Evolutionary conservation across 2,329 filamentous ascomycete species (phyloP).

Genomic region (Pseudocercospora musae): DNA sequence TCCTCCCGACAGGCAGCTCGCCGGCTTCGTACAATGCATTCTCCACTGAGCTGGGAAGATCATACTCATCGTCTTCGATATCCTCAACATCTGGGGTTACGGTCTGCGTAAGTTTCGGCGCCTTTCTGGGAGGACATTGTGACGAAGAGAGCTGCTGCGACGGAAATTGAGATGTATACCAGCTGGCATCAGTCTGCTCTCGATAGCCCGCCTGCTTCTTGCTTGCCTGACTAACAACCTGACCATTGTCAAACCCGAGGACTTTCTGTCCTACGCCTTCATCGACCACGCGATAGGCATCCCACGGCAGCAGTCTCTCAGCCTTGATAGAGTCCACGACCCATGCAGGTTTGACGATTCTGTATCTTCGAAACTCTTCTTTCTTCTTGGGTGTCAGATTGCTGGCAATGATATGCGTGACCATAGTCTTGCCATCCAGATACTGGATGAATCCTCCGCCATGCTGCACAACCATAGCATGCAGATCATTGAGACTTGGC

Average conservation of each 20-base stretch:
- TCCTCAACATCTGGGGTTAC: constrained; percentile 35
- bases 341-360: constrained; percentile 94
- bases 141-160: constrained; percentile 8
- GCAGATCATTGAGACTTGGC: constrained; percentile 83
- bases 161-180: constrained; percentile 70
- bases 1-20: background rate
- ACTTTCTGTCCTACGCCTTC: constrained; percentile 81
- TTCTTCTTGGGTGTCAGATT: constrained; percentile 88
- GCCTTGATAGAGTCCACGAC: constrained; percentile 83
- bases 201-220: constrained; percentile 64
- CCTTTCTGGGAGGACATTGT: constrained; percentile 2
- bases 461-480: constrained; percentile 82
- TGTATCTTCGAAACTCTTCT: constrained; percentile 80
- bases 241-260: constrained; percentile 61
- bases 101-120: constrained; percentile 27
- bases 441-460: constrained; percentile 96
- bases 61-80: constrained; percentile 30
- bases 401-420: constrained; percentile 89
- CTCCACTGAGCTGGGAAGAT: constrained; percentile 34
- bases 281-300: constrained; percentile 76
- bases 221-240: constrained; percentile 64
- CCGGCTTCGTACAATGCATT: constrained; percentile 26
- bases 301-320: constrained; percentile 80
- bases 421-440: constrained; percentile 87
- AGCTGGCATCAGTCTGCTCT: constrained; percentile 77